A percentile compares a stretch with the other conserved stretches of the same genome.
These are phyloP conservation scores for Eutrema japonicum DNA, from an alignment of 345 rosid genomes.

Conservation along the genomic window DNA sequence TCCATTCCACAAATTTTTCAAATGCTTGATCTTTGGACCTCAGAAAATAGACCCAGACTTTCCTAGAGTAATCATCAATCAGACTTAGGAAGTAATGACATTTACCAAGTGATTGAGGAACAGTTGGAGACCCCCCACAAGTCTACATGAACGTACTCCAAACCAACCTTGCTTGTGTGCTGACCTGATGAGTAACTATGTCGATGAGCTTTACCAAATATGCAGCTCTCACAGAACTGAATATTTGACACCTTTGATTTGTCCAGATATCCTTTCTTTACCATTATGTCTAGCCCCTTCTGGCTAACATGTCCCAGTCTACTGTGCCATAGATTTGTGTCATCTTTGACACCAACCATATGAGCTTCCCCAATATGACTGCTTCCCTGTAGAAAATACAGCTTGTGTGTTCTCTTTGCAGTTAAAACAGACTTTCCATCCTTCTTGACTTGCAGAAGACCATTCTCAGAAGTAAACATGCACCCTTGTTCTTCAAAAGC, in stretches of 20 bases:
- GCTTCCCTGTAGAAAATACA: not conserved
- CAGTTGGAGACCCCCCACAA: too few relatives aligned
- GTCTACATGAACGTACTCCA: not conserved
- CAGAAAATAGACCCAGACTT: too few relatives aligned
- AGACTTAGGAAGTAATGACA: too few relatives aligned
- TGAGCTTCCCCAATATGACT: not conserved
- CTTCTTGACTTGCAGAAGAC: not conserved
- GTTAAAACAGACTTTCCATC: not conserved
- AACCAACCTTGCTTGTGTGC: not conserved
- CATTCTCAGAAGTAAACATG: not conserved
- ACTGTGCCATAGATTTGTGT: not conserved
- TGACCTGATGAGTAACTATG: not conserved
- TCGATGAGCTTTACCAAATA: not conserved
- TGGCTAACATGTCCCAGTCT: not conserved
- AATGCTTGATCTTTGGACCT: too few relatives aligned
- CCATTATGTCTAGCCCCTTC: not conserved
- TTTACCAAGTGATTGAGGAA: too few relatives aligned
- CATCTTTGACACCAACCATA: not conserved
- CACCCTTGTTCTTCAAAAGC: too few relatives aligned
- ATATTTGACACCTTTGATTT: not conserved
- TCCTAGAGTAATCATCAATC: too few relatives aligned
- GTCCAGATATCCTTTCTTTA: not conserved
- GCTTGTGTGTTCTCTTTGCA: not conserved
- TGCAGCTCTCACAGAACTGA: not conserved
- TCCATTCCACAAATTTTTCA: too few relatives aligned